These are phyloP conservation scores for Keithomyces neogunnii DNA, from an alignment of 2,329 filamentous ascomycete species.

Conservation along the genomic window DNA sequence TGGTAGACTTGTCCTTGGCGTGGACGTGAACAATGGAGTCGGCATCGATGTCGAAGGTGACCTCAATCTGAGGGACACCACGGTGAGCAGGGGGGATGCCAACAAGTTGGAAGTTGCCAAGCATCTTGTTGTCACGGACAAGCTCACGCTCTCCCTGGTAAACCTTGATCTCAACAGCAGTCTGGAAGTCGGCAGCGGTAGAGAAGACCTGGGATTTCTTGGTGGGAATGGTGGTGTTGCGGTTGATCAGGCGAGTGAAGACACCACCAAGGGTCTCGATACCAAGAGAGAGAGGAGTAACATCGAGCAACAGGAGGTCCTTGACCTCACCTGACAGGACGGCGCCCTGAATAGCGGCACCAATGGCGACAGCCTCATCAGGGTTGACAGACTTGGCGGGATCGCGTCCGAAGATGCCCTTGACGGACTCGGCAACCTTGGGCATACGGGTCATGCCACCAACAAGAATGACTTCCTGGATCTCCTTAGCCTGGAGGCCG, in stretches of 20 bases:
- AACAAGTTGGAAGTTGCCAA: conserved; percentile 98
- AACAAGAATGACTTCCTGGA: conserved; percentile 95
- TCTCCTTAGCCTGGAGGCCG: conserved; percentile 81
- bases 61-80: conserved; percentile 92
- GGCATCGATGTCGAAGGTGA: conserved; percentile 97
- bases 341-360: conserved; percentile 94
- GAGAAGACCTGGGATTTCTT: conserved; percentile 99
- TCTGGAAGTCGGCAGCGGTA: conserved; percentile 96
- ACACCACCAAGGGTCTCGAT: conserved; percentile 98
- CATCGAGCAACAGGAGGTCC: conserved; percentile 87
- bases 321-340: conserved; percentile 95
- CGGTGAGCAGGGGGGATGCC: conserved; percentile 94
- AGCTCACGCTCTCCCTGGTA: conserved; percentile 99
- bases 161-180: conserved; percentile 98
- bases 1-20: conserved; percentile 98
- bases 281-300: conserved; percentile 92
- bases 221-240: conserved; percentile 97
- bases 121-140: conserved; percentile 95
- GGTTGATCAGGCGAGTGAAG: conserved; percentile 96
- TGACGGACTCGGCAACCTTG: conserved; percentile 93
- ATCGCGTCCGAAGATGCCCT: conserved; percentile 92
- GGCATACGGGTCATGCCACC: conserved; percentile 99
- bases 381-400: conserved; percentile 98
- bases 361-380: conserved; percentile 95
- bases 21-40: conserved; percentile 97